These are phyloP conservation scores for Tolypocladium pustulatum DNA, from an alignment of 2,329 filamentous ascomycete genomes.

Conservation along the genomic window DNA sequence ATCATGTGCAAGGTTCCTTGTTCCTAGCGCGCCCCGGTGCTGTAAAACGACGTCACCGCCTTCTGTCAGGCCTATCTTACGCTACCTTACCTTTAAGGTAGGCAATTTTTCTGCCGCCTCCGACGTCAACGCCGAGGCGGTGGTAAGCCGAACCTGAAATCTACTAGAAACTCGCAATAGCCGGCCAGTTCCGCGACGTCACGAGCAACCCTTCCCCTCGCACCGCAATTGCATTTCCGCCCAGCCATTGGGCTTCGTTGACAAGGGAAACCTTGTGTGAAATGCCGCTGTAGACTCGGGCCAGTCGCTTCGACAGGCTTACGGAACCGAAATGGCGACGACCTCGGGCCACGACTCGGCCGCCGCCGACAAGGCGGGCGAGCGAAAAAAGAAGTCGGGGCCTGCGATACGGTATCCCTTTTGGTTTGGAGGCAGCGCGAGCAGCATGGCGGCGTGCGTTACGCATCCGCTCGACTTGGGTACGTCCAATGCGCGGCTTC, in stretches of 20 bases:
- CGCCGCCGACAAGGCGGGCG: background rate
- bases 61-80: background rate
- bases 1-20: background rate
- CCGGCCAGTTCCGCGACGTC: background rate
- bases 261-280: background rate
- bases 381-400: constrained; percentile 24
- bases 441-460: constrained; percentile 80
- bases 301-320: background rate
- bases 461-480: constrained; percentile 90
- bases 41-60: background rate
- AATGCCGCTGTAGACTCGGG: background rate
- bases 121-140: background rate
- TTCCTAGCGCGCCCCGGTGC: background rate
- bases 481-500: constrained; percentile 34
- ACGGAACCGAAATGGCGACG: background rate
- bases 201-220: background rate
- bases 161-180: background rate
- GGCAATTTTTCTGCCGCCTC: background rate
- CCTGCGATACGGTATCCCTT: constrained; percentile 56
- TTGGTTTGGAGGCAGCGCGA: constrained; percentile 95
- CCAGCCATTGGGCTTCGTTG: background rate
- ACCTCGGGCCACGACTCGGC: background rate
- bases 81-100: too few relatives aligned
- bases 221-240: background rate
- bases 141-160: background rate